A percentile compares a stretch with the other conserved stretches of the same genome.
Conservation (phyloP, 225 moss, liverwort and hornwort species). For the Anthoceros angustus region DNA sequence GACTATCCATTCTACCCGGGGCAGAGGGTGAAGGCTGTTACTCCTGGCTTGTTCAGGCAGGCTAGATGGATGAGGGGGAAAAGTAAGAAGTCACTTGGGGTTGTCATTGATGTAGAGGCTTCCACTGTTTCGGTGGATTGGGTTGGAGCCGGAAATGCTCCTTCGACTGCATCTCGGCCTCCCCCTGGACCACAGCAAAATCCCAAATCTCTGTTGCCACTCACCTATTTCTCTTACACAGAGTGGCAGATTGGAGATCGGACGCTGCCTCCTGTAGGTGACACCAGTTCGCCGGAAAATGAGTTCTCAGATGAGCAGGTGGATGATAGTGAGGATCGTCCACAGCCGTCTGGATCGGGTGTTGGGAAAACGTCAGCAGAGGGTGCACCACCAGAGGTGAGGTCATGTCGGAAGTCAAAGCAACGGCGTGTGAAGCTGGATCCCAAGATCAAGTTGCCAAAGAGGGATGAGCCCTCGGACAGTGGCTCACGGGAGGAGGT, state of each 20-base stretch:
- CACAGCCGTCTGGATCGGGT: neutral
- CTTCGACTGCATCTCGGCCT: slow-evolving; percentile 39
- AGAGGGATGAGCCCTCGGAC: slow-evolving; percentile 62
- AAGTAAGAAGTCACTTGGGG: slow-evolving; percentile 54
- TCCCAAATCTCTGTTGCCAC: slow-evolving; percentile 51
- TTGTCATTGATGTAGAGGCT: slow-evolving; percentile 67
- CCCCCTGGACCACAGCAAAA: slow-evolving; percentile 78
- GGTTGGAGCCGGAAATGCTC: slow-evolving; percentile 47
- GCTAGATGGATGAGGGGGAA: slow-evolving; percentile 91
- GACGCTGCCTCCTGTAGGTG: slow-evolving; percentile 42
- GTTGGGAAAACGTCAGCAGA: neutral
- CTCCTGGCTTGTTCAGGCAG: slow-evolving; percentile 44
- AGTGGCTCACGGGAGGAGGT: slow-evolving; percentile 51
- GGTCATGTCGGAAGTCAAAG: slow-evolving; percentile 21
- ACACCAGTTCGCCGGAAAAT: neutral
- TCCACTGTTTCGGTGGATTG: slow-evolving; percentile 66
- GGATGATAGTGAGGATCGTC: slow-evolving; percentile 11
- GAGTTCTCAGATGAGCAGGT: neutral
- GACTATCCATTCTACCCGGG: slow-evolving; percentile 84
- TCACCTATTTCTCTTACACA: slow-evolving; percentile 65
- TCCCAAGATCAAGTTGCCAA: slow-evolving; percentile 51
- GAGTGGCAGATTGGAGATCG: slow-evolving; percentile 98
- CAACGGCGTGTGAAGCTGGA: slow-evolving; percentile 40
- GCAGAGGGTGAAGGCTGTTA: slow-evolving; percentile 56
- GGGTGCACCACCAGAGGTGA: neutral